These are phyloP conservation scores for Wickerhamomyces bisporus DNA, from an alignment of 805 yeast species.

Conservation along the genomic window DNA sequence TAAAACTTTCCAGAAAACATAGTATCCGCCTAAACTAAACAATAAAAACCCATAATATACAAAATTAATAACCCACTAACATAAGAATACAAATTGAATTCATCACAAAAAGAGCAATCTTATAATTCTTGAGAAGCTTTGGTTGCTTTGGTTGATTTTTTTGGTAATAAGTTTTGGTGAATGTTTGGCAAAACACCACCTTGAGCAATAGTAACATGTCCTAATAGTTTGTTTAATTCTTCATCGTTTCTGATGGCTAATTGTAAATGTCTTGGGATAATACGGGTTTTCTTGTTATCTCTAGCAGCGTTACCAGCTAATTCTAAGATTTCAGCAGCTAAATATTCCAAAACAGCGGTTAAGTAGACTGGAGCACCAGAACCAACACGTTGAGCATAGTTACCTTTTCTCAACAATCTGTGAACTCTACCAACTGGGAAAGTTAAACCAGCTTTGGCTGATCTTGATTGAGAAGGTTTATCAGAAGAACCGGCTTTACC, in stretches of 20 bases:
- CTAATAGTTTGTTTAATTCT: conserved; percentile 90
- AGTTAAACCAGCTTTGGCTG: conserved; percentile 96
- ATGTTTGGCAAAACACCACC: conserved; percentile 99
- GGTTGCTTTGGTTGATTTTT: conserved; percentile 53
- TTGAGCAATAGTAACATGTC: conserved; percentile 94
- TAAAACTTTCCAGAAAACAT: conserved; percentile 13
- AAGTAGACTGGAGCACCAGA: conserved; percentile 98
- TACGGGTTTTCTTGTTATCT: conserved; percentile 98
- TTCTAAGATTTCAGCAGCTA: conserved; percentile 97
- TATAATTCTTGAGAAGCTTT: conserved; percentile 65
- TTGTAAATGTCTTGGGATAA: conserved; percentile 97
- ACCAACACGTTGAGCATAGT: conserved; percentile 98
- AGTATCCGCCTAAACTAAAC: conserved; percentile 17
- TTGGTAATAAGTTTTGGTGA: conserved; percentile 88
- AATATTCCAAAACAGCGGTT: conserved; percentile 94
- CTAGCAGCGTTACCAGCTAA: conserved; percentile 99
- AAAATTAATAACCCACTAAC: conserved; percentile 13
- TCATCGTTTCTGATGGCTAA: conserved; percentile 99
- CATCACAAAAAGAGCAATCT: conserved; percentile 6
- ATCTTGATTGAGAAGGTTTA: conserved; percentile 96
- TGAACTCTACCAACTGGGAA: conserved; percentile 99
- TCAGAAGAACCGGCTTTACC: conserved; percentile 94
- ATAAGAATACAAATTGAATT: conserved; percentile 1
- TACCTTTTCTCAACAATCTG: conserved; percentile 93
- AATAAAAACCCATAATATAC: conserved; percentile 19